These are phyloP conservation scores for Debaryomyces maramus DNA, from an alignment of 805 yeast species.

Conservation along the genomic window DNA sequence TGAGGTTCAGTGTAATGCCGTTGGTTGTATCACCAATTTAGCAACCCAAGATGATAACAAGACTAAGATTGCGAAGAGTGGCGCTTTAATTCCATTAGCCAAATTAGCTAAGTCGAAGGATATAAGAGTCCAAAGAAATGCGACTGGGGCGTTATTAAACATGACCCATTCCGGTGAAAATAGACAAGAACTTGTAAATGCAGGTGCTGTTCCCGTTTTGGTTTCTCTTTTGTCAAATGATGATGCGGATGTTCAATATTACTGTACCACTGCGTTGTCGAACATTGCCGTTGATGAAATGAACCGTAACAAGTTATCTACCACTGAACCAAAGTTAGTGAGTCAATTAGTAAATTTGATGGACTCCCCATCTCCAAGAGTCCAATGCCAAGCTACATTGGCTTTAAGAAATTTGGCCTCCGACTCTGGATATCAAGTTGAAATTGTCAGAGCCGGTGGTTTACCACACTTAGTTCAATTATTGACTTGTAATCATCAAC, in stretches of 20 bases:
- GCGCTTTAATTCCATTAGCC: constrained; percentile 92
- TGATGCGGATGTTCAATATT: constrained; percentile 97
- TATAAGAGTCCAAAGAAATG: constrained; percentile 95
- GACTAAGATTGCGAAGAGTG: constrained; percentile 92
- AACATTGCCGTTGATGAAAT: constrained; percentile 96
- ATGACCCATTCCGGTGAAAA: constrained; percentile 98
- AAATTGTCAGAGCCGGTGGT: constrained; percentile 94
- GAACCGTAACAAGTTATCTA: constrained; percentile 83
- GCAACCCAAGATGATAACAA: constrained; percentile 98
- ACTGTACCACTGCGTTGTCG: constrained; percentile 95
- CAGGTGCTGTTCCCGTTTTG: constrained; percentile 96
- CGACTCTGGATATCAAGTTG: constrained; percentile 93
- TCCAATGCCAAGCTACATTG: constrained; percentile 97
- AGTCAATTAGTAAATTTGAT: constrained; percentile 82
- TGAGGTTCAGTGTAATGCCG: constrained; percentile 98
- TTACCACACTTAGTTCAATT: constrained; percentile 89
- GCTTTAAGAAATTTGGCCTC: constrained; percentile 95
- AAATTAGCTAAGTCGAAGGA: constrained; percentile 93
- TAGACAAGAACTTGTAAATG: constrained; percentile 93
- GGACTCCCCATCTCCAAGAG: constrained; percentile 92
- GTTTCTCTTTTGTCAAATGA: constrained; percentile 81
- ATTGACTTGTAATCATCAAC: constrained; percentile 85
- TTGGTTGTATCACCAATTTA: constrained; percentile 95
- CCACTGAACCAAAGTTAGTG: constrained; percentile 91
- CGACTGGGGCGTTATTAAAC: constrained; percentile 95